Conservation (phyloP, 305 asterid genomes). For the Fraxinus greggii region DNA sequence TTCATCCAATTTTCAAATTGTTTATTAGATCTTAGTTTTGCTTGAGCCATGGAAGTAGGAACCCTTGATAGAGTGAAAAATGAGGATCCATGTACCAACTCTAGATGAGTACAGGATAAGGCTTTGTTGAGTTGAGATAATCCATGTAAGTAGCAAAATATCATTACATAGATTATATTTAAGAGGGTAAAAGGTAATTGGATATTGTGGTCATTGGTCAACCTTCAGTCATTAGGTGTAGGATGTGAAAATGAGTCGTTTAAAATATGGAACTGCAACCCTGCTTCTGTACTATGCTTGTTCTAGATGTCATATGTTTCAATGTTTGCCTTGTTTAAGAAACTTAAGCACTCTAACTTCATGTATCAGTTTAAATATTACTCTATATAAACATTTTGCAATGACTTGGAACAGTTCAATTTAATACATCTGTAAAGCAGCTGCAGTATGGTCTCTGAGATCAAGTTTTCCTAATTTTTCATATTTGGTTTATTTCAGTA, state of each 20-base stretch:
- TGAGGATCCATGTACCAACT: not conserved
- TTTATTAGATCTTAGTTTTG: not conserved
- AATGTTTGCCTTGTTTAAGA: not conserved
- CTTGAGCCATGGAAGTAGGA: not conserved
- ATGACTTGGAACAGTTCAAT: not conserved
- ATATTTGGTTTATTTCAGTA: not conserved
- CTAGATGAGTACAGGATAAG: not conserved
- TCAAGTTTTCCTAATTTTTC: not conserved
- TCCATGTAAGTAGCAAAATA: not conserved
- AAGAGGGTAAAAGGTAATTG: not conserved
- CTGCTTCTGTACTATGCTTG: not conserved
- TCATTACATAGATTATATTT: not conserved
- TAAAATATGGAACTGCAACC: not conserved
- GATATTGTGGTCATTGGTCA: constrained; percentile 1
- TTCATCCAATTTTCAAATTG: not conserved
- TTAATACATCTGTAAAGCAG: not conserved
- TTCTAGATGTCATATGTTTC: not conserved
- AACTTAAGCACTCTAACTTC: not conserved
- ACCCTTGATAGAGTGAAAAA: not conserved
- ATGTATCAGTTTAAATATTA: not conserved
- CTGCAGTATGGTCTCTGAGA: not conserved
- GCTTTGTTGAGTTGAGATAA: not conserved
- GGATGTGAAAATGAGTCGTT: not conserved
- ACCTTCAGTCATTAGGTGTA: constrained; percentile 9
- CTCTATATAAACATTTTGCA: not conserved